Conservation (phyloP, 1,284 basidiomycete genomes). For the Clitocybe nebularis region DNA sequence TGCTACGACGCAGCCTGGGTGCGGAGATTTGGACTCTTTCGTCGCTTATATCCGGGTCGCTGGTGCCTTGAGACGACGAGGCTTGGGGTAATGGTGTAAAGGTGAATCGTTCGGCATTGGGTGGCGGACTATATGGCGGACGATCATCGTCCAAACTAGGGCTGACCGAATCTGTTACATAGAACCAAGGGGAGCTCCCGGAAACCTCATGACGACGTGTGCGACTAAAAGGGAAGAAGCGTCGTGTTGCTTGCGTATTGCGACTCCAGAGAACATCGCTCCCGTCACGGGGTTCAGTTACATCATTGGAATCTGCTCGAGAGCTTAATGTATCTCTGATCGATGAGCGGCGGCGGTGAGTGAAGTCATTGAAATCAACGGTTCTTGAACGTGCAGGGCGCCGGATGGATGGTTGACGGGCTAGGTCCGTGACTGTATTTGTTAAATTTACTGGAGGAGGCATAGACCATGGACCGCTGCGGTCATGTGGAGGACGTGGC, state of each 20-base stretch:
- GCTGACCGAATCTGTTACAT: slow-evolving; percentile 12
- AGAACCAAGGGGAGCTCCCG: slow-evolving; percentile 19
- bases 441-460: slow-evolving; percentile 18
- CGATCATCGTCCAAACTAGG: slow-evolving; percentile 15
- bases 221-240: slow-evolving; percentile 42
- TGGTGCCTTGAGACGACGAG: slow-evolving; percentile 2
- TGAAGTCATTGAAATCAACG: slow-evolving; percentile 66
- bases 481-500: slow-evolving; percentile 22
- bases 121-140: slow-evolving; percentile 16
- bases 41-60: slow-evolving; percentile 24
- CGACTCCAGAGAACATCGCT: slow-evolving; percentile 19
- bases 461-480: slow-evolving; percentile 30
- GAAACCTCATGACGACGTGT: slow-evolving; percentile 27
- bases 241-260: slow-evolving; percentile 29
- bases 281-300: slow-evolving; percentile 24
- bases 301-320: slow-evolving; percentile 25
- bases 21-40: slow-evolving; percentile 21
- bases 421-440: slow-evolving; percentile 25
- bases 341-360: slow-evolving; percentile 50
- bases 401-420: slow-evolving; percentile 44
- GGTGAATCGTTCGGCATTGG: slow-evolving; percentile 21
- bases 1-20: slow-evolving; percentile 56
- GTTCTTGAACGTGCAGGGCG: slow-evolving; percentile 47
- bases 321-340: slow-evolving; percentile 26
- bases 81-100: slow-evolving; percentile 19